Percentiles rank a stretch among this genome's conserved stretches.
Evolutionary conservation across 2,329 filamentous ascomycete genomes (phyloP).

Genomic region (Sclerotinia minor): DNA sequence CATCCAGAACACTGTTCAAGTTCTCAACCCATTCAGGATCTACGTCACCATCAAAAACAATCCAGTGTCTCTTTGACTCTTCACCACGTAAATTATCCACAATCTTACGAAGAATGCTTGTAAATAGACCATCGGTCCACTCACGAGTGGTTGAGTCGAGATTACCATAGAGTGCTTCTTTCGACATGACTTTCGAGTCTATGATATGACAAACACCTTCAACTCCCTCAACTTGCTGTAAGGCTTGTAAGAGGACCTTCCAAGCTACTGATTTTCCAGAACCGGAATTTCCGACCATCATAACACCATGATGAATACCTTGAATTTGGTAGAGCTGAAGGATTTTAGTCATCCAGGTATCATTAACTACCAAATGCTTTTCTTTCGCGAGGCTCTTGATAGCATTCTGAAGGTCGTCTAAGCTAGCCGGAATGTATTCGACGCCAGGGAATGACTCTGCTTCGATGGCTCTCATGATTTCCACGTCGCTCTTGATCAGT

Average conservation of each 20-base stretch:
- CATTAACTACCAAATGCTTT: conserved; percentile 83
- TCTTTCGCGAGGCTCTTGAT: conserved; percentile 82
- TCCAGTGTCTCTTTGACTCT: conserved; percentile 96
- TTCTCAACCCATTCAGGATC: conserved; percentile 99
- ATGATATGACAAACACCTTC: conserved; percentile 98
- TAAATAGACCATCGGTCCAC: conserved; percentile 98
- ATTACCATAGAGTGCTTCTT: conserved; percentile 93
- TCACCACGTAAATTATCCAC: conserved; percentile 98
- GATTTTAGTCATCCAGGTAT: conserved; percentile 96
- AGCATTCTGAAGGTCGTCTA: conserved; percentile 75
- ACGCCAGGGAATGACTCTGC: conserved; percentile 86
- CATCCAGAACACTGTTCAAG: conserved; percentile 97
- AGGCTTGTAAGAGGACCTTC: conserved; percentile 85
- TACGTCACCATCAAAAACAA: conserved; percentile 98
- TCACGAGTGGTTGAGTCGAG: conserved; percentile 95
- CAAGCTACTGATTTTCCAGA: conserved; percentile 95
- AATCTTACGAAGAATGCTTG: conserved; percentile 95
- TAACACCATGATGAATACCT: conserved; percentile 96
- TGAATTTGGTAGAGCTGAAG: conserved; percentile 98
- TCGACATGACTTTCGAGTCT: conserved; percentile 99
- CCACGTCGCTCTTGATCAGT: conserved; percentile 87
- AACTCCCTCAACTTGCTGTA: conserved; percentile 85
- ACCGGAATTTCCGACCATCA: conserved; percentile 99
- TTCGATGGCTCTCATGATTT: conserved; percentile 84
- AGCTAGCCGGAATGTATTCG: conserved; percentile 85